A percentile compares a stretch with the other conserved stretches of the same genome.
Evolutionary conservation across 495 filamentous ascomycete genomes (phyloP).

Genomic region (Neurospora africana): DNA sequence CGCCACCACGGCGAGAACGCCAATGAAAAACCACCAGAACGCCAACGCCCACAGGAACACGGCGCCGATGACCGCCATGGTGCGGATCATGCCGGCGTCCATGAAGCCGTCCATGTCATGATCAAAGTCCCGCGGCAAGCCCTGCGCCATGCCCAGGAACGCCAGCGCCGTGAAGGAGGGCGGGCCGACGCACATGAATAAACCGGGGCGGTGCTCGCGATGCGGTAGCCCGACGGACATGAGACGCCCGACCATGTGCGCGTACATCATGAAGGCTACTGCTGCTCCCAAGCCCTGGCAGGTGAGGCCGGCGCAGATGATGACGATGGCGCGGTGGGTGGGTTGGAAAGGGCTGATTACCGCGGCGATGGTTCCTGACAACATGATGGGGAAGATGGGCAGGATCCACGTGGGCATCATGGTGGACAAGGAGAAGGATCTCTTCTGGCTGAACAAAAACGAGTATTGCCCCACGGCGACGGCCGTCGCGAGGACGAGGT

Average conservation of each 20-base stretch:
- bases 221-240: conserved; percentile 48
- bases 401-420: conserved; percentile 50
- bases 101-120: conserved; percentile 20
- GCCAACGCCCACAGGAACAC: conserved; percentile 66
- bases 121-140: conserved; percentile 25
- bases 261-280: conserved; percentile 44
- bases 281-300: conserved; percentile 44
- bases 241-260: conserved; percentile 50
- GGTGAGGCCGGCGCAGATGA: conserved; percentile 40
- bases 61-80: conserved; percentile 43
- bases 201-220: conserved; percentile 41
- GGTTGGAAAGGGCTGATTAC: conserved; percentile 37
- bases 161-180: conserved; percentile 48
- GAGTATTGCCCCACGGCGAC: conserved; percentile 43
- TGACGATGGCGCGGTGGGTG: conserved; percentile 23
- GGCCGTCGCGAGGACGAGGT: conserved; percentile 31
- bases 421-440: conserved; percentile 26
- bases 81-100: conserved; percentile 25
- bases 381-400: conserved; percentile 47
- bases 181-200: conserved; percentile 65
- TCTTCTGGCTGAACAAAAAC: conserved; percentile 33
- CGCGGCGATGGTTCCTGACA: conserved; percentile 42
- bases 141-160: conserved; percentile 17
- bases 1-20: conserved; percentile 41
- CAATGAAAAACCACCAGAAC: conserved; percentile 65